Conservation (phyloP, 352 stramenopile genomes). For the Stephanocyclus meneghinianus region DNA sequence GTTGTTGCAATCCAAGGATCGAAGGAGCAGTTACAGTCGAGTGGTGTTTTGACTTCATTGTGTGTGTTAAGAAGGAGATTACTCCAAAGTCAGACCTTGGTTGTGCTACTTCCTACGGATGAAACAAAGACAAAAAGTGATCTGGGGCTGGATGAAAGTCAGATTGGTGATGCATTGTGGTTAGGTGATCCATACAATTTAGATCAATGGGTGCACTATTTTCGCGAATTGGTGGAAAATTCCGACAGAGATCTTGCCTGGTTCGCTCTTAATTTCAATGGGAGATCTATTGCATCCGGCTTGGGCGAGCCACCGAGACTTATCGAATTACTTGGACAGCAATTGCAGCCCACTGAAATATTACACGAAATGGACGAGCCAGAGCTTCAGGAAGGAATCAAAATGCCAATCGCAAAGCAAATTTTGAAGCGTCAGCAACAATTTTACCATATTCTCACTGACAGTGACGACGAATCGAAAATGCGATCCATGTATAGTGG, state of each 20-base stretch:
- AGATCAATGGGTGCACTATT: conserved; percentile 62
- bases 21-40: conserved; percentile 35
- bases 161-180: conserved; percentile 41
- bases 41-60: conserved; percentile 42
- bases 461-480: conserved; percentile 35
- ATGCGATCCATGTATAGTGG: conserved; percentile 50
- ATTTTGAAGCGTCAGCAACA: conserved; percentile 43
- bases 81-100: conserved; percentile 53
- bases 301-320: conserved; percentile 46
- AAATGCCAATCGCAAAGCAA: conserved; percentile 9
- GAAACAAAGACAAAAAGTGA: conserved; percentile 34
- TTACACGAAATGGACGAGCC: conserved; percentile 52
- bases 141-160: conserved; percentile 30
- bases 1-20: conserved; percentile 65
- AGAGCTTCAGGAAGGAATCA: conserved; percentile 16
- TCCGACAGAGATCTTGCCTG: conserved; percentile 53
- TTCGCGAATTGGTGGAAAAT: conserved; percentile 53
- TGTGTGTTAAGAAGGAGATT: conserved; percentile 53
- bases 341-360: conserved; percentile 60
- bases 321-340: conserved; percentile 67
- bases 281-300: conserved; percentile 71
- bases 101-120: conserved; percentile 65
- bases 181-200: conserved; percentile 56
- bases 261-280: conserved; percentile 74
- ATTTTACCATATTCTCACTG: conserved; percentile 70